A percentile compares a stretch with the other conserved stretches of the same genome.
phyloP scores from a whole-genome alignment of 2,329 filamentous ascomycete species.

The Ceratocystis albifundus region DNA sequence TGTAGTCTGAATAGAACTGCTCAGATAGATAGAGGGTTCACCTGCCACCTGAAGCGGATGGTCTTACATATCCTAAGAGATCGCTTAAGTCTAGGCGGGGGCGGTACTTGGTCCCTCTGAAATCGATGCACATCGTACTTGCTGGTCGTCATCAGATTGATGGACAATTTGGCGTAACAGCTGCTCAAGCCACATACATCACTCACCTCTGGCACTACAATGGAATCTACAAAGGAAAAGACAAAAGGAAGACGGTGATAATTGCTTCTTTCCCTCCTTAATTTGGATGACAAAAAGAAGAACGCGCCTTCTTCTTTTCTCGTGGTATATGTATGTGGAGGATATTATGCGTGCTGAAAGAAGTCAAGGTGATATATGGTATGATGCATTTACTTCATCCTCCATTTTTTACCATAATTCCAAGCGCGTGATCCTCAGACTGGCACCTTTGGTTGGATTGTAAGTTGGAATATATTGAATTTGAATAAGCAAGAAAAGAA shows the following conservation, averaged over 20 bases:
- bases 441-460: neutral
- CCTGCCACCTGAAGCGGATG: no score
- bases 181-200: neutral
- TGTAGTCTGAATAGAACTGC: no score
- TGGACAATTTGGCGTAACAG: neutral
- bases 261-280: neutral
- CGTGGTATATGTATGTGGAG: neutral
- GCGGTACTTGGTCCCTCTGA: neutral
- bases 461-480: neutral
- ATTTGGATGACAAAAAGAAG: neutral
- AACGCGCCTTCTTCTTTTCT: neutral
- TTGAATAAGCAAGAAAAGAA: conserved; percentile 14
- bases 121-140: neutral
- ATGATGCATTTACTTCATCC: neutral
- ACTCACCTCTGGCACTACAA: neutral
- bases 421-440: neutral
- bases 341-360: neutral
- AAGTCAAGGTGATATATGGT: neutral
- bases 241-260: no score
- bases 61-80: neutral
- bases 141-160: neutral
- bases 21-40: no score
- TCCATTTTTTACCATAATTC: neutral
- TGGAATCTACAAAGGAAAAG: neutral
- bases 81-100: neutral